These are phyloP conservation scores for Schrenkiella parvula DNA, from an alignment of 345 rosid genomes.

Conservation along the genomic window DNA sequence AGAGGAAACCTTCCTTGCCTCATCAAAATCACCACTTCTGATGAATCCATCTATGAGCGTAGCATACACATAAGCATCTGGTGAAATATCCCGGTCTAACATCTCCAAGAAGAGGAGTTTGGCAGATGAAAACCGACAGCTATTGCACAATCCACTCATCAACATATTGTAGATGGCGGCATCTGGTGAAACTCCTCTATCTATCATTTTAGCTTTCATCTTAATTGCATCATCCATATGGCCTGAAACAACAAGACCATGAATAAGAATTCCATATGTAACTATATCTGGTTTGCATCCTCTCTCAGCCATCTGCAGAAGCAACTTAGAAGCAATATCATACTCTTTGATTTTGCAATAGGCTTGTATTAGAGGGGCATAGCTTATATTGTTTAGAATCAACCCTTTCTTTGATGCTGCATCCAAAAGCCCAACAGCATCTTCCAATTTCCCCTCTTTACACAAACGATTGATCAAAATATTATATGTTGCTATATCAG, in stretches of 20 bases:
- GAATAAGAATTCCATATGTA: slow-evolving; percentile 67
- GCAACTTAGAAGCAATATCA: slow-evolving; percentile 49
- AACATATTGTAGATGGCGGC: slow-evolving; percentile 75
- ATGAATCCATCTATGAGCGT: slow-evolving; percentile 74
- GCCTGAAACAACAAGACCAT: slow-evolving; percentile 66
- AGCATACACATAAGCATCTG: slow-evolving; percentile 65
- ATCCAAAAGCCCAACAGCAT: slow-evolving; percentile 57
- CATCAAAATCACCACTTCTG: slow-evolving; percentile 56
- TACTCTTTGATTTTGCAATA: slow-evolving; percentile 49
- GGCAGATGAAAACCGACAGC: slow-evolving; percentile 56
- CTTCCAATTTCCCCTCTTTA: slow-evolving; percentile 44
- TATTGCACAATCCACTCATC: slow-evolving; percentile 81
- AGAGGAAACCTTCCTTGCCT: slow-evolving; percentile 55
- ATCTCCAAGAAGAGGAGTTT: slow-evolving; percentile 66
- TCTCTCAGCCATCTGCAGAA: slow-evolving; percentile 63
- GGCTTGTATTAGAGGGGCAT: slow-evolving; percentile 57
- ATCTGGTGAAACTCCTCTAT: slow-evolving; percentile 68
- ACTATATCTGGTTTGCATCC: slow-evolving; percentile 70
- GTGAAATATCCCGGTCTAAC: slow-evolving; percentile 59
- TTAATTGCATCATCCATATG: slow-evolving; percentile 64
- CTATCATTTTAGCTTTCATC: slow-evolving; percentile 49
- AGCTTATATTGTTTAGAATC: slow-evolving; percentile 43
- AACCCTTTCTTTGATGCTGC: slow-evolving; percentile 54
- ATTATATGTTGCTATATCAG: slow-evolving; percentile 67
- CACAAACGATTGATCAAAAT: slow-evolving; percentile 56